Evolutionary conservation across 176 grass and related monocot species (phyloP), one percentile per base, ranked within the genome.

Genomic region (Ensete ventricosum): DNA sequence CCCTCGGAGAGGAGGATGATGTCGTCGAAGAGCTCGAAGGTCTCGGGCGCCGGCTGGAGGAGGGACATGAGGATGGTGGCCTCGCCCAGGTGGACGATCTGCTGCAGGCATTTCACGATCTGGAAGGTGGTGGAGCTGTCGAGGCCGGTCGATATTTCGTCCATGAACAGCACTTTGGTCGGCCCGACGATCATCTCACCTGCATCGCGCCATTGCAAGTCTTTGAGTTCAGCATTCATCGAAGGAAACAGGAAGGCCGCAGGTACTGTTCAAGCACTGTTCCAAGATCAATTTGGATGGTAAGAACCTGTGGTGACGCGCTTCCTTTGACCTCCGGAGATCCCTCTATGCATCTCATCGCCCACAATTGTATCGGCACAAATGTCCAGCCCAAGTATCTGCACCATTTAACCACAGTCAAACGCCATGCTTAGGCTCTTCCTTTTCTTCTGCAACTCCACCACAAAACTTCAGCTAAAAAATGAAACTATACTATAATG

Each of bases 111-210:
- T 76, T 94, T 99, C 55, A 99, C 95, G 19, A 99, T 99, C 68
- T 99, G 95, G 73, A 85, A 94, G 6, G 95, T 99, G 16, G 95
- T 99, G 62, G 95, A 99, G 83, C 90, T 94, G 76, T 99, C 95
- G 50, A 99, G 34, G 53, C 95, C 90, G 9, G 95, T 99, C 4
- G 95, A 99, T 86, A 99, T 99, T 84, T 99, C 95, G n/a, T 99
- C 95, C 95, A 99, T 99, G 83, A 99, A 99, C 54, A 94, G 78
- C 34, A 94, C 95, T 64, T 91, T 99, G 29, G 95, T 91, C 12
- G 95, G 95, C 54, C 95, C 91, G 2, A 99, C 95, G 53, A 99
- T 90, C 91, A 99, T 99, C 84, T 99, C 95, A 52, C 95, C 95
- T 94, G 86, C 53, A 23, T 27, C 11, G 4, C 34, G 34, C 34